Base-by-base conservation (phyloP, 2,329 filamentous ascomycete species). In the Fusarium multiceps region DNA sequence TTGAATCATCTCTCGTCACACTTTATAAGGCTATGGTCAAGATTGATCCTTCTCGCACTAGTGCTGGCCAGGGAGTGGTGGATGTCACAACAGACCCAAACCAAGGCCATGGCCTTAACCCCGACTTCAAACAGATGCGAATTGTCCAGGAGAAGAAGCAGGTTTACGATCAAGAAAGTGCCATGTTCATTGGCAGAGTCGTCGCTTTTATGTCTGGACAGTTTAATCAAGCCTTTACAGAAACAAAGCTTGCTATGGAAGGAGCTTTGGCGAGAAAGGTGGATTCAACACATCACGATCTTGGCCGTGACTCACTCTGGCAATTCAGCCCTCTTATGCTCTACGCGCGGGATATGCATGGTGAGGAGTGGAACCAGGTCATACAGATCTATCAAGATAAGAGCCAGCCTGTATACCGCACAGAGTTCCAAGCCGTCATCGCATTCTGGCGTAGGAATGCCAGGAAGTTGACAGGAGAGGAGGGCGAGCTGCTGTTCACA, bases 121-220 rank as follows among this genome's bases (percentile, higher is more conserved):
- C 87, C 54, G 92, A 93, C 75, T 93, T 91, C 67, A 93, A 93
- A 34, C 91, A 93, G 72, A 98, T 99, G 95, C 90, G 93, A 57
- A 94, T 97, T 42, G 89, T 99, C 27, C 93, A 94, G 73, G 94
- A 98, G 79, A 98, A 97, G 86, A 96, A 94, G 79, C 92, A 97
- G 68, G 91, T 93, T 77, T 99, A 98, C 76, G 85, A 90, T 59
- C 85, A 89, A 16, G 93, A 97, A 77, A 93, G 91, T 71, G 83
- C 86, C 23, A 82, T 88, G 55, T 98, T 98, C 77, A 87, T 97
- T 75, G 88, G 90, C 66, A 88, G 94, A 48, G 84, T 98, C 16
- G 90, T 92, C 68, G 90, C 93, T 55, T 95, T 94, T 78, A 92
- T 98, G 87, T 88, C 90, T 21, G 86, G 90, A 48, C 92, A 93